Conservation (phyloP, 208 protist genomes). For the Acanthamoeba castellanii region DNA sequence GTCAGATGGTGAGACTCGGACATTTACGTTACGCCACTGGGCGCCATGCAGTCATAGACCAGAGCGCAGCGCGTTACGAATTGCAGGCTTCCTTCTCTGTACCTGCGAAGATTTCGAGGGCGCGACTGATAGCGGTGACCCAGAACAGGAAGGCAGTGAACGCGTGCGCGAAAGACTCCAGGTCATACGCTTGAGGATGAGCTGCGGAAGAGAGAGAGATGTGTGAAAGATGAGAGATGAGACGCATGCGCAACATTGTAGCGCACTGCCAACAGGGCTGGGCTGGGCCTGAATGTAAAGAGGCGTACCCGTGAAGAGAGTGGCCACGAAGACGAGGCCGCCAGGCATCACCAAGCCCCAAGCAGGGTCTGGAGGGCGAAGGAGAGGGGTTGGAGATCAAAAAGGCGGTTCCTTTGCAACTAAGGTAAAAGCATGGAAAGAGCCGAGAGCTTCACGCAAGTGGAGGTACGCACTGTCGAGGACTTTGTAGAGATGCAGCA, state of each 20-base stretch:
- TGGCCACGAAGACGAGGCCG: constrained; percentile 48
- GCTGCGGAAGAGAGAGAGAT: not conserved
- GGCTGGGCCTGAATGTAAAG: too few relatives aligned
- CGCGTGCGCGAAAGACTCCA: constrained; percentile 19
- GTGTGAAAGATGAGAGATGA: too few relatives aligned
- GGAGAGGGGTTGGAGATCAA: not conserved
- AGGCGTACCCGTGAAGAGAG: constrained; percentile 18
- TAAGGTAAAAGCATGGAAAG: not conserved
- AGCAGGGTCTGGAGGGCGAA: not conserved
- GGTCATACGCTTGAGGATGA: constrained; percentile 49
- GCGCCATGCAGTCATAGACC: too few relatives aligned
- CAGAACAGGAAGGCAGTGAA: constrained; percentile 52
- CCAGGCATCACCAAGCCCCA: constrained; percentile 58
- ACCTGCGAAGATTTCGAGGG: constrained; percentile 45
- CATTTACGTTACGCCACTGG: not conserved
- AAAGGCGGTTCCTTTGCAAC: not conserved
- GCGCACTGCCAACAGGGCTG: too few relatives aligned
- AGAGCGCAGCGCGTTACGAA: not conserved
- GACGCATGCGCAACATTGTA: too few relatives aligned
- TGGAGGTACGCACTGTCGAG: constrained; percentile 45
- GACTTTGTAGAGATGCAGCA: constrained; percentile 67
- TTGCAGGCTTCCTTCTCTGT: not conserved
- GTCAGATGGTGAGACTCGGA: not conserved
- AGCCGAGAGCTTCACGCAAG: not conserved
- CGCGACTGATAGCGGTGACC: constrained; percentile 14